Evolutionary conservation across 305 asterid species (phyloP), one percentile per base, ranked within the genome.

Genomic region (Fraxinus albicans): DNA sequence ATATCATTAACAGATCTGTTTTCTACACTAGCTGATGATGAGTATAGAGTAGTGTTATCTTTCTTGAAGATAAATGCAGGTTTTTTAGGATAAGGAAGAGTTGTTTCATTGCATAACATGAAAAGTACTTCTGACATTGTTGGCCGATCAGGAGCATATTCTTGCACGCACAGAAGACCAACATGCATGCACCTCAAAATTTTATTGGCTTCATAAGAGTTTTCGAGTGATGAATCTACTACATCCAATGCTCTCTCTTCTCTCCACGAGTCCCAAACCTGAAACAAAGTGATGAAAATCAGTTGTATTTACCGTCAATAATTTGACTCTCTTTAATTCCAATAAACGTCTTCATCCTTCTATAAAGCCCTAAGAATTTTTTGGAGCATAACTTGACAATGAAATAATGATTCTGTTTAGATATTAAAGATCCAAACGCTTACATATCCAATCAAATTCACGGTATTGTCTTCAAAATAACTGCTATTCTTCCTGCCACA

Each of bases 191-290:
- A 87, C 79, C 86, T 81, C 21, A 29, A 21, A 27, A 83, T 86
- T 80, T 85, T 84, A 19, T 29, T n/a, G 10, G 12, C 69, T 15
- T 83, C 34, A 23, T 50, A 84, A 0, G 86, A 65, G 15, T 73
- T 84, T n/a, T 35, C 77, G 2, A 84, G 21, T 27, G 72, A 60
- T 80, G 77, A 82, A 80, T 88, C 91, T 60, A 70, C 77, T 55
- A 76, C 47, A 2, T 86, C 84, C 79, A 86, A 29, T 4, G 85
- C 42, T 8, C 33, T 83, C 1, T 79, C 88, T 72, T 85, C 84
- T 50, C n/a, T 81, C 91, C 89, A 88, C 3, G 77, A 75, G 8
- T 88, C 83, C 91, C 91, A 88, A 10, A 79, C 88, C 91, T 88
- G n/a, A 44, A 60, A 31, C 40, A 23, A 50, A 69, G 42, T 31